These are phyloP conservation scores for Pelargonium cotyledonis DNA, from an alignment of 441 rosid genomes.

Conservation along the genomic window DNA sequence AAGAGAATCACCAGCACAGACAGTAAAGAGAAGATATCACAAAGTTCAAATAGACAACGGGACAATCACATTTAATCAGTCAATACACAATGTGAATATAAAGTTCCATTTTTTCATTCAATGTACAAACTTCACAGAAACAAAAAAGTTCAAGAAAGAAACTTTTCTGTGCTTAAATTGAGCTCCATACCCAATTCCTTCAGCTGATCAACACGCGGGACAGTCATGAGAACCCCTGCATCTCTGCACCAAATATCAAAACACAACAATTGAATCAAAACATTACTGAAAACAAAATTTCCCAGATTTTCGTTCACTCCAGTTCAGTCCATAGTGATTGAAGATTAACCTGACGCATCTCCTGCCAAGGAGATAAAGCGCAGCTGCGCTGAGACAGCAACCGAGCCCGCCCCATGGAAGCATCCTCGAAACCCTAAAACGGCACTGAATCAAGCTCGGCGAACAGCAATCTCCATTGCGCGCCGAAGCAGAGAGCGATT, in stretches of 20 bases:
- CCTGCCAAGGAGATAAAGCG: not conserved
- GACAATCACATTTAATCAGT: not conserved
- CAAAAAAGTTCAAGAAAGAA: not conserved
- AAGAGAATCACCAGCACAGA: too few relatives aligned
- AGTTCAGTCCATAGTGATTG: not conserved
- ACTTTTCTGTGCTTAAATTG: not conserved
- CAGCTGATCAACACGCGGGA: not conserved
- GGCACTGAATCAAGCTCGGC: not conserved
- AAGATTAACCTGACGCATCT: not conserved
- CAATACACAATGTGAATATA: not conserved
- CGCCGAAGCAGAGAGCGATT: not conserved
- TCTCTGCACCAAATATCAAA: not conserved
- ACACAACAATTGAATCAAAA: not conserved
- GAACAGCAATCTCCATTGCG: not conserved
- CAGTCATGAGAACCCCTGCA: not conserved
- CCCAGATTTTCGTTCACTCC: not conserved
- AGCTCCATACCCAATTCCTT: constrained; percentile 1
- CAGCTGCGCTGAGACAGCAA: not conserved
- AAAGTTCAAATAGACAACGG: not conserved
- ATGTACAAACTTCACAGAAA: not conserved
- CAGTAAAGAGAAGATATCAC: too few relatives aligned
- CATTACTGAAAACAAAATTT: not conserved
- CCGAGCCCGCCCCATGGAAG: constrained; percentile 2
- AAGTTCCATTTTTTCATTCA: not conserved
- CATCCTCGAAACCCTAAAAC: not conserved